Evolutionary conservation across 2,329 filamentous ascomycete species (phyloP).

Genomic region (Ophiocordyceps robertsii): DNA sequence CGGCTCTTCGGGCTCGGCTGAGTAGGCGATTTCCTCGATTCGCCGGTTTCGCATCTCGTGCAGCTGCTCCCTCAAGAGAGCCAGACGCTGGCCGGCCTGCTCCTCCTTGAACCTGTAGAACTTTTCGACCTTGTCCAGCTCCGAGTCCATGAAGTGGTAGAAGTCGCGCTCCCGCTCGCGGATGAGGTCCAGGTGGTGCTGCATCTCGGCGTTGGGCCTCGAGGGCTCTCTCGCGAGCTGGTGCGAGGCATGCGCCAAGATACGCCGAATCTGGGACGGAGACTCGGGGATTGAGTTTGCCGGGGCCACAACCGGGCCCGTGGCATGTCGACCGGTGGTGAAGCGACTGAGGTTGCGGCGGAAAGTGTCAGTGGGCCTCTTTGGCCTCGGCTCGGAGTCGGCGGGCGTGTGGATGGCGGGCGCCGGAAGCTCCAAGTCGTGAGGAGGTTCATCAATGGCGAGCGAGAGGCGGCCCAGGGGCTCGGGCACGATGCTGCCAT

Average conservation of each 20-base stretch:
- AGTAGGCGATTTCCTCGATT: conserved; percentile 51
- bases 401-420: conserved; percentile 33
- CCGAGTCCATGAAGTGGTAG: conserved; percentile 67
- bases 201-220: conserved; percentile 26
- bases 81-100: conserved; percentile 62
- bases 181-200: conserved; percentile 43
- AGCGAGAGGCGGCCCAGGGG: conserved; percentile 15
- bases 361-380: conserved; percentile 6
- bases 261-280: conserved; percentile 18
- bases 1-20: conserved; percentile 18
- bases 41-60: conserved; percentile 86
- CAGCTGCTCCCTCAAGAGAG: conserved; percentile 64
- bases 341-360: conserved; percentile 10
- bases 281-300: too few relatives aligned
- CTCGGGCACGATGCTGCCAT: conserved; percentile 39
- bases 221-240: not conserved
- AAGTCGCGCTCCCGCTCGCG: conserved; percentile 72
- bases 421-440: conserved; percentile 37
- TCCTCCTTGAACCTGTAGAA: conserved; percentile 86
- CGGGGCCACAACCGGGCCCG: conserved; percentile 15
- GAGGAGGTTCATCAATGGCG: conserved; percentile 5
- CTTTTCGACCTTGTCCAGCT: conserved; percentile 80
- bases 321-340: conserved; percentile 1
- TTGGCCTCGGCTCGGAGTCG: conserved; percentile 14
- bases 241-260: conserved; percentile 21